A percentile compares a stretch with the other conserved stretches of the same genome.
Conservation (phyloP, 495 filamentous ascomycete genomes). For the Penicillium dipodomyicola region DNA sequence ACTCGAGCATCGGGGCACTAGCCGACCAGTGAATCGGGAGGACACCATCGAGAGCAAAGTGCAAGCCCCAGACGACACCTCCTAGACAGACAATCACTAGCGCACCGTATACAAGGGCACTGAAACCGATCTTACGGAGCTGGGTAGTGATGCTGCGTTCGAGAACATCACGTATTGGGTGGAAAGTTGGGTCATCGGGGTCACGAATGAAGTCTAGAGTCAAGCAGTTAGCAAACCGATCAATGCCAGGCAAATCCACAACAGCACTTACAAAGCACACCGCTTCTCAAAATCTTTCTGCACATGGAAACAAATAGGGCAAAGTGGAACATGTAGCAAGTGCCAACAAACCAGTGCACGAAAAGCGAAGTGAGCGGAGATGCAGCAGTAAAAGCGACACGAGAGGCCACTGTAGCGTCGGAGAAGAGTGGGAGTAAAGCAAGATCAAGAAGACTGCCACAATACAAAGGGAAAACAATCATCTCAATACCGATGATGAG, state of each 20-base stretch:
- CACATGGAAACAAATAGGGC: constrained; percentile 99
- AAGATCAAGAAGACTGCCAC: constrained; percentile 83
- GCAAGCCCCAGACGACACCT: constrained; percentile 91
- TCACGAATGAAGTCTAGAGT: constrained; percentile 88
- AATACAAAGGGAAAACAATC: constrained; percentile 95
- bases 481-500: constrained; percentile 99
- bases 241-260: not conserved
- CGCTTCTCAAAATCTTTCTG: constrained; percentile 90
- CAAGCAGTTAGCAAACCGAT: constrained; percentile 10
- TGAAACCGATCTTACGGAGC: constrained; percentile 93
- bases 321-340: constrained; percentile 99
- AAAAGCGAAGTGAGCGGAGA: constrained; percentile 87
- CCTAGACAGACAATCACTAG: constrained; percentile 91
- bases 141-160: constrained; percentile 91
- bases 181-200: constrained; percentile 97
- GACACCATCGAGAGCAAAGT: constrained; percentile 60
- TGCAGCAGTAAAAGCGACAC: constrained; percentile 69
- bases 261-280: constrained; percentile 74
- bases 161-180: constrained; percentile 94
- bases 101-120: constrained; percentile 90
- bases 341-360: constrained; percentile 98
- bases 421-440: constrained; percentile 89
- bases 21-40: constrained; percentile 92
- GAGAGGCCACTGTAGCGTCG: constrained; percentile 67
- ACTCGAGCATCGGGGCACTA: constrained; percentile 86